Evolutionary conservation across 2,329 filamentous ascomycete genomes (phyloP).

Genomic region (Plectosphaerella cucumerina): DNA sequence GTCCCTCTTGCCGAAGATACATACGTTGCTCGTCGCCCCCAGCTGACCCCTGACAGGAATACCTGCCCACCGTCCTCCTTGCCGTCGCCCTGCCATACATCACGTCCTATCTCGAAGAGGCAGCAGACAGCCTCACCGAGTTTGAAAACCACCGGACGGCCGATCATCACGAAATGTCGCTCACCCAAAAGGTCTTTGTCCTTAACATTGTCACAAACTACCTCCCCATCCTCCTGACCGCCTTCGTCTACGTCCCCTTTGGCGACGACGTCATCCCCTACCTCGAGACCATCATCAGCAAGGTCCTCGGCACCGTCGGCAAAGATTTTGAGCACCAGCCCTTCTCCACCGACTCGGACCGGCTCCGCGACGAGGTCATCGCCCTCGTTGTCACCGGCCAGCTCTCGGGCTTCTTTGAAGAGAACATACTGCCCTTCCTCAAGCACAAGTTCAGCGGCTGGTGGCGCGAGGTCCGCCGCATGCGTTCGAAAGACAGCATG

Average conservation of each 20-base stretch:
- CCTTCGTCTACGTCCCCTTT: conserved; percentile 76
- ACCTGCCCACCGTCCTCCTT: conserved; percentile 67
- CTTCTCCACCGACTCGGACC: conserved; percentile 62
- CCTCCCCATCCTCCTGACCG: conserved; percentile 69
- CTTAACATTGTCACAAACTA: conserved; percentile 81
- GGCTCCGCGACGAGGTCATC: conserved; percentile 68
- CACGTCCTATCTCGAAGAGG: conserved; percentile 54
- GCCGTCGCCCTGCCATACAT: conserved; percentile 64
- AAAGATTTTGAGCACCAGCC: conserved; percentile 46
- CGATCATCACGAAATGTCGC: conserved; percentile 62
- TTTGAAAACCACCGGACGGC: conserved; percentile 75
- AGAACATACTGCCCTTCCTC: conserved; percentile 65
- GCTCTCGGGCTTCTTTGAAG: conserved; percentile 66
- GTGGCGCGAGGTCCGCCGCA: conserved; percentile 36
- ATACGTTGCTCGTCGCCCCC: conserved; percentile 2
- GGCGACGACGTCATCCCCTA: conserved; percentile 64
- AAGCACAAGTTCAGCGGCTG: conserved; percentile 53
- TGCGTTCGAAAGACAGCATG: conserved; percentile 31
- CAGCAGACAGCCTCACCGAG: conserved; percentile 60
- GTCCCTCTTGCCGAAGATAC: conserved; percentile 14
- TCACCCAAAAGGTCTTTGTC: conserved; percentile 71
- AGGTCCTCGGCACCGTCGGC: conserved; percentile 38
- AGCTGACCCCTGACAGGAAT: conserved; percentile 45
- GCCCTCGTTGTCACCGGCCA: conserved; percentile 72
- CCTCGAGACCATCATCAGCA: conserved; percentile 55